Conservation (phyloP, 805 yeast genomes). For the Kluyveromyces dobzhanskii region DNA sequence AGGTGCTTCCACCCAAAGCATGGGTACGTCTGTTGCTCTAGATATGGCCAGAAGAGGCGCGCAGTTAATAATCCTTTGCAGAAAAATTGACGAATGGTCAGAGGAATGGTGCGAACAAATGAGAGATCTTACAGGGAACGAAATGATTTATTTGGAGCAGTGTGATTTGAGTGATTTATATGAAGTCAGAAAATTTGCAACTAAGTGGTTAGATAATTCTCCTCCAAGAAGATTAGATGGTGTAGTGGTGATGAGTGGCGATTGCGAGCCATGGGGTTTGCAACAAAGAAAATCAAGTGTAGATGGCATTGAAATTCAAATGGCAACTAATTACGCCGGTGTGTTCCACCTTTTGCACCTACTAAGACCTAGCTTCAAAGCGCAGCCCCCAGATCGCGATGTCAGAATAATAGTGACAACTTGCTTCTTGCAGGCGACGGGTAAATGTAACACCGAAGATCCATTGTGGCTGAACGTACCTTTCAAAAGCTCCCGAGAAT, state of each 20-base stretch:
- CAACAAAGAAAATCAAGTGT: constrained; percentile 51
- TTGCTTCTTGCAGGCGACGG: constrained; percentile 73
- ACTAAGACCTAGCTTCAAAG: constrained; percentile 72
- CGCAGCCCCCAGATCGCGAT: constrained; percentile 92
- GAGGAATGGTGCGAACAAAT: constrained; percentile 73
- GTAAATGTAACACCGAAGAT: constrained; percentile 51
- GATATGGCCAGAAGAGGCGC: constrained; percentile 81
- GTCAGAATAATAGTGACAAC: constrained; percentile 74
- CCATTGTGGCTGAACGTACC: constrained; percentile 51
- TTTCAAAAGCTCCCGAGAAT: constrained; percentile 64
- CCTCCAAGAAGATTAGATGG: constrained; percentile 93
- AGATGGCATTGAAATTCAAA: constrained; percentile 84
- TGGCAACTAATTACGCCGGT: constrained; percentile 73
- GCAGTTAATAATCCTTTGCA: constrained; percentile 65
- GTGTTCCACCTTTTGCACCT: constrained; percentile 76
- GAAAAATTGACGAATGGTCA: constrained; percentile 66
- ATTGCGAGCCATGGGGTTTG: constrained; percentile 60
- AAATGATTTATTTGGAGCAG: constrained; percentile 80
- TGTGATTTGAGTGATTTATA: constrained; percentile 71
- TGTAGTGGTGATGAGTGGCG: constrained; percentile 80
- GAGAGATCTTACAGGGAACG: constrained; percentile 60
- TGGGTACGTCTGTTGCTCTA: constrained; percentile 68
- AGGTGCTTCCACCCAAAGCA: constrained; percentile 86
- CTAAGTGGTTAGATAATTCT: constrained; percentile 83
- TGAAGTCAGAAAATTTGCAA: constrained; percentile 82